Percentiles rank a stretch among this genome's conserved stretches.
phyloP scores from a whole-genome alignment of 306 rosid species.

The Rubus idaeus region DNA sequence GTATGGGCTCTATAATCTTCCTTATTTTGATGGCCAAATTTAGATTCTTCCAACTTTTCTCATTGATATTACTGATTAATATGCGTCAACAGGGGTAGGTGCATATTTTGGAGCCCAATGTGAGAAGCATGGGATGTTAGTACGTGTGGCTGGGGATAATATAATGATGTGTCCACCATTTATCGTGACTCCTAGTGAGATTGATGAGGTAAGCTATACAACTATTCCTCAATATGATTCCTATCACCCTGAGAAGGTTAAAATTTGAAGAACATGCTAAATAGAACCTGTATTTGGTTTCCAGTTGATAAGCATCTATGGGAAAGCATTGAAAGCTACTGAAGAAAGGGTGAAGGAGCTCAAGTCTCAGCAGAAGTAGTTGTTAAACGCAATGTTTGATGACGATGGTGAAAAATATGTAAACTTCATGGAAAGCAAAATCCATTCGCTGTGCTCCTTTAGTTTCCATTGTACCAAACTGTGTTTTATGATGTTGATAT shows the following conservation, averaged over 20 bases:
- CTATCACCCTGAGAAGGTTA: not conserved
- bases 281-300: slow-evolving; percentile 5
- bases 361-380: slow-evolving; percentile 64
- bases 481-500: not conserved
- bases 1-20: too few relatives aligned
- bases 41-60: slow-evolving; percentile 1
- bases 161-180: slow-evolving; percentile 91
- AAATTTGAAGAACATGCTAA: not conserved
- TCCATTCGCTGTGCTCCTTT: not conserved
- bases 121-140: slow-evolving; percentile 73
- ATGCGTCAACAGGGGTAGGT: slow-evolving; percentile 51
- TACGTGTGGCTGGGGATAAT: slow-evolving; percentile 75
- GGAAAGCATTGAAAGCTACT: slow-evolving; percentile 70
- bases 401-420: slow-evolving; percentile 22
- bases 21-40: not conserved
- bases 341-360: slow-evolving; percentile 81
- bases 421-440: slow-evolving; percentile 19
- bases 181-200: slow-evolving; percentile 59
- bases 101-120: slow-evolving; percentile 87
- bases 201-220: slow-evolving; percentile 65
- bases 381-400: not conserved
- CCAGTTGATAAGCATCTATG: slow-evolving; percentile 75
- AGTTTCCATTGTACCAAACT: not conserved
- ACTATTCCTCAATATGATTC: not conserved
- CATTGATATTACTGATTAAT: slow-evolving; percentile 1